A percentile compares a stretch with the other conserved stretches of the same genome.
phyloP scores from a whole-genome alignment of 805 yeast genomes.

The Lipomyces lipofer region DNA sequence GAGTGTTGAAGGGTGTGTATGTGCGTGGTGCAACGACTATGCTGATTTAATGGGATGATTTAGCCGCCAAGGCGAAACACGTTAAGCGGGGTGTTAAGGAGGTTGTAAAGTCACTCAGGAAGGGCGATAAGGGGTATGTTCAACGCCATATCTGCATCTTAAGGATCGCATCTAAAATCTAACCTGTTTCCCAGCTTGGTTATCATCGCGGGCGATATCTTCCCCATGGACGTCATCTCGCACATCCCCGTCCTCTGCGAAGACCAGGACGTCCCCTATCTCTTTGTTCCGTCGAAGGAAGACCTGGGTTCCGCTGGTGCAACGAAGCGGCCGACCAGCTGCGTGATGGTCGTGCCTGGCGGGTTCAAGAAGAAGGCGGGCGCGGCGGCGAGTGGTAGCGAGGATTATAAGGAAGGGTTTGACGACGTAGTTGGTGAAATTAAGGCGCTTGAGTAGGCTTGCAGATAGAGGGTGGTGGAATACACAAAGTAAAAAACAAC shows the following conservation, averaged over 20 bases:
- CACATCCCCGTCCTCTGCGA: conserved; percentile 98
- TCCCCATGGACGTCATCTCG: conserved; percentile 95
- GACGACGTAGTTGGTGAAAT: conserved; percentile 96
- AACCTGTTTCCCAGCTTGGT: conserved; percentile 58
- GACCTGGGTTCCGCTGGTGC: conserved; percentile 99
- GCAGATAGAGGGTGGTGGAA: no score
- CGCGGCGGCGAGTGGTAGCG: conserved; percentile 63
- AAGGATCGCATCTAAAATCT: neutral
- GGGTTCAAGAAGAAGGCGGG: conserved; percentile 67
- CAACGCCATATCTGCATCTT: neutral
- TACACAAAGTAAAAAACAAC: no score
- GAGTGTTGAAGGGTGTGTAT: no score
- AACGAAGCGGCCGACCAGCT: conserved; percentile 97
- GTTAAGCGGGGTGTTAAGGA: conserved; percentile 99
- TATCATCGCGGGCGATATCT: conserved; percentile 95
- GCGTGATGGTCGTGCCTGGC: conserved; percentile 96
- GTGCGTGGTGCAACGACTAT: no score
- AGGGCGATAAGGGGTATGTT: conserved; percentile 98
- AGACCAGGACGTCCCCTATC: conserved; percentile 85
- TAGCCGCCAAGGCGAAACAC: conserved; percentile 94
- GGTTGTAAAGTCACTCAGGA: conserved; percentile 95
- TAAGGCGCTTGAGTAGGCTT: conserved; percentile 33
- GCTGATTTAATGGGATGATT: neutral
- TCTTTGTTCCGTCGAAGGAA: conserved; percentile 95
- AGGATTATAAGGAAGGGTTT: conserved; percentile 86